Percentiles rank a stretch among this genome's conserved stretches.
phyloP scores from a whole-genome alignment of 2,329 filamentous ascomycete genomes.

The Cladosporium colombiae region DNA sequence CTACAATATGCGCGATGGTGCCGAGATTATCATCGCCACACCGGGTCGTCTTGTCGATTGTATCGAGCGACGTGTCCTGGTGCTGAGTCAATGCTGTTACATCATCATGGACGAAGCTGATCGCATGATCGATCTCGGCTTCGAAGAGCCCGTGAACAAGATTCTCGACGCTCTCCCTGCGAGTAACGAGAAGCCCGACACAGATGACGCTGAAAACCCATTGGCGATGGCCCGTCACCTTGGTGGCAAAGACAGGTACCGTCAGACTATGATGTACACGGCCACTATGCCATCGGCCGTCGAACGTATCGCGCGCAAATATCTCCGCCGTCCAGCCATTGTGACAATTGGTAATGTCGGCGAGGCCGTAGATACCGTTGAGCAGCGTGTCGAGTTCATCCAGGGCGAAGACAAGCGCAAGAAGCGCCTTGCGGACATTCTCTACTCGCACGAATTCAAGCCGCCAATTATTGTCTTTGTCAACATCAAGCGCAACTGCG shows the following conservation, averaged over 20 bases:
- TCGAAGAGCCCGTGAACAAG: slow-evolving; percentile 96
- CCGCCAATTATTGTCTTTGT: slow-evolving; percentile 98
- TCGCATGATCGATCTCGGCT: slow-evolving; percentile 97
- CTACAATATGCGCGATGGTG: slow-evolving; percentile 84
- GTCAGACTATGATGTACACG: slow-evolving; percentile 99
- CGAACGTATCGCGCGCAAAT: slow-evolving; percentile 95
- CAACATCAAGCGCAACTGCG: slow-evolving; percentile 99
- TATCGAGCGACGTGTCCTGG: slow-evolving; percentile 87
- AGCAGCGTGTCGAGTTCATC: slow-evolving; percentile 93
- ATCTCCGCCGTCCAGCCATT: slow-evolving; percentile 86
- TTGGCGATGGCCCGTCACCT: slow-evolving; percentile 80
- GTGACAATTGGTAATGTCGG: slow-evolving; percentile 93
- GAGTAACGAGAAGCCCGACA: slow-evolving; percentile 91
- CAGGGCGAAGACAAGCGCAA: slow-evolving; percentile 92
- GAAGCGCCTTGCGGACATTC: slow-evolving; percentile 90
- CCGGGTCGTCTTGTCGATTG: slow-evolving; percentile 96
- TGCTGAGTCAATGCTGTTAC: slow-evolving; percentile 95
- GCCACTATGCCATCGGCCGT: slow-evolving; percentile 94
- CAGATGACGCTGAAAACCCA: slow-evolving; percentile 84
- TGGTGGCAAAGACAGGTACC: slow-evolving; percentile 74
- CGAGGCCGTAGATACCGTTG: slow-evolving; percentile 95
- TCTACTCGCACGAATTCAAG: slow-evolving; percentile 74
- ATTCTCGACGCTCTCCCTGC: slow-evolving; percentile 94
- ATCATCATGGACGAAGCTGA: slow-evolving; percentile 99
- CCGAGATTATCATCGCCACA: slow-evolving; percentile 98